Percentiles rank a stretch among this genome's conserved stretches.
Conservation (phyloP, 768 basidiomycete genomes). For the Naganishia onofrii region DNA sequence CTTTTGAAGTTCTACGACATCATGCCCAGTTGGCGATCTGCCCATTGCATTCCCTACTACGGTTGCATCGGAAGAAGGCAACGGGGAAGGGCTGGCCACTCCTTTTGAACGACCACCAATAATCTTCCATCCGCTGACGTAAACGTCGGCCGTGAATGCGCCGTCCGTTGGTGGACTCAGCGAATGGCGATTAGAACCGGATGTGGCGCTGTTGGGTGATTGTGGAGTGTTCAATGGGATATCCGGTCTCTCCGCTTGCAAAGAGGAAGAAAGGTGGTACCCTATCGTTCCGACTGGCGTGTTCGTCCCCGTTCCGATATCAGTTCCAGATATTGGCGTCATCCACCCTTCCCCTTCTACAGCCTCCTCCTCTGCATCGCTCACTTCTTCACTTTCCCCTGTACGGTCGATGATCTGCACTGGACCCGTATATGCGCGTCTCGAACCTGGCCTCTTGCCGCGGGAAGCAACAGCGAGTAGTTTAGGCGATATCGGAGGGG, state of each 20-base stretch:
- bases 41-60: slow-evolving; percentile 30
- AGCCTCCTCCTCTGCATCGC: not conserved
- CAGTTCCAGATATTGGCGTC: not conserved
- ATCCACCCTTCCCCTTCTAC: not conserved
- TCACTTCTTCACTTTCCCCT: slow-evolving; percentile 3
- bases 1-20: slow-evolving; percentile 35
- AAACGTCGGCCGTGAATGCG: slow-evolving; percentile 43
- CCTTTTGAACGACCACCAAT: slow-evolving; percentile 40
- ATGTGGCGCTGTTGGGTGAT: not conserved
- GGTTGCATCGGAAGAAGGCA: too few relatives aligned
- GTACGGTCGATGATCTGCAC: slow-evolving; percentile 19
- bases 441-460: not conserved
- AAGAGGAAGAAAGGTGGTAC: not conserved
- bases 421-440: slow-evolving; percentile 8
- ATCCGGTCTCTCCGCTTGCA: too few relatives aligned
- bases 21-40: not conserved
- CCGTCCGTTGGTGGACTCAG: not conserved
- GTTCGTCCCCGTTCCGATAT: not conserved
- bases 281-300: not conserved
- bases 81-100: not conserved
- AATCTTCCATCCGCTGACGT: slow-evolving; percentile 45
- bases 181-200: not conserved
- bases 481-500: not conserved
- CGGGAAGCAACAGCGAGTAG: not conserved
- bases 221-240: not conserved